phyloP scores from a whole-genome alignment of 352 stramenopile genomes.

The Phytophthora ohioensis region DNA sequence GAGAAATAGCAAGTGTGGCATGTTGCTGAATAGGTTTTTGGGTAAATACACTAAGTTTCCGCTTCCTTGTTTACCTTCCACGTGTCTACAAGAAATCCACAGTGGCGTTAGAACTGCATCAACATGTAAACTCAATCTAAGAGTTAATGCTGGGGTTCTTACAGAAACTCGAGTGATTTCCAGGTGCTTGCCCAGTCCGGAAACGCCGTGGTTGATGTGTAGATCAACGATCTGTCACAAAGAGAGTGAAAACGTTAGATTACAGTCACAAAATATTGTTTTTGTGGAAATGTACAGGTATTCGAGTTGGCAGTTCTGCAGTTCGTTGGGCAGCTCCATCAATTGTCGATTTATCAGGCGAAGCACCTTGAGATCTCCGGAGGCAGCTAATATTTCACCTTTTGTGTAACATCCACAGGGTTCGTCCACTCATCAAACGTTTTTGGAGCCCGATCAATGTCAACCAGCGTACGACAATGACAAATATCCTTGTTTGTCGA shows the following conservation, averaged over 20 bases:
- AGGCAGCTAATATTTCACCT: slow-evolving; percentile 27
- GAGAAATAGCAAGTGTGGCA: slow-evolving; percentile 45
- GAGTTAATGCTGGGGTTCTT: slow-evolving; percentile 1
- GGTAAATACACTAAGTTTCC: slow-evolving; percentile 39
- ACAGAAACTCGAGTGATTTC: slow-evolving; percentile 54
- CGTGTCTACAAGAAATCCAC: background rate
- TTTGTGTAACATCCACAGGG: slow-evolving; percentile 32
- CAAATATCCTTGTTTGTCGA: slow-evolving; percentile 26
- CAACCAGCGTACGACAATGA: slow-evolving; percentile 49
- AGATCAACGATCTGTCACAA: slow-evolving; percentile 44
- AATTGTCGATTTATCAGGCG: slow-evolving; percentile 54
- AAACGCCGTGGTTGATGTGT: slow-evolving; percentile 32
- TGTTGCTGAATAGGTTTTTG: slow-evolving; percentile 38
- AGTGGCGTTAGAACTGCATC: background rate
- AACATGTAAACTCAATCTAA: background rate
- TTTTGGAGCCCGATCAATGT: slow-evolving; percentile 23
- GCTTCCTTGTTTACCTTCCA: slow-evolving; percentile 28
- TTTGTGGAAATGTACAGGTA: slow-evolving; percentile 42
- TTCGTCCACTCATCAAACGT: slow-evolving; percentile 40
- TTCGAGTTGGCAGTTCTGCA: slow-evolving; percentile 43
- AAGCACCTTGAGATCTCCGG: slow-evolving; percentile 47
- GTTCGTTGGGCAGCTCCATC: slow-evolving; percentile 27
- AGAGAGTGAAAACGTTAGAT: background rate
- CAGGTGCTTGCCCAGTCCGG: slow-evolving; percentile 41
- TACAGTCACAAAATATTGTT: background rate